Evolutionary conservation across 305 asterid species (phyloP), one percentile per base, ranked within the genome.

Genomic region (Rubia balearica): DNA sequence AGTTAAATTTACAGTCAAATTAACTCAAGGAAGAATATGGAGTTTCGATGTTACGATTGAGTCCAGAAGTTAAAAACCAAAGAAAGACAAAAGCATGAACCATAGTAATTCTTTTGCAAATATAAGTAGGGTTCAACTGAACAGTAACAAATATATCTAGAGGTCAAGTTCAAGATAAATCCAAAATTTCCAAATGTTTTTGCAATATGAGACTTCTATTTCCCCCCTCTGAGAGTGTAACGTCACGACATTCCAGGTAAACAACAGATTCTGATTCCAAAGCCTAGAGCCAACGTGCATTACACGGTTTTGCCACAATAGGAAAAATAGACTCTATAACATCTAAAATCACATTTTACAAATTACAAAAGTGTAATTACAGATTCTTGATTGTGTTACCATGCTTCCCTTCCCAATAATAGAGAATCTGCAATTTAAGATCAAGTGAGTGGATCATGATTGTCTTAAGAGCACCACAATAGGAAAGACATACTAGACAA

Each of bases 1-100:
- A 76, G 69, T 68, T 70, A 72, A 77, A 77, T 38, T 72, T 63
- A 78, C 61, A 51, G 76, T 55, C 10, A 17, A 4, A 60, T 60
- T 72, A 76, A 73, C 60, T 78, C 45, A 70, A 65, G 74, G 70
- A 61, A 73, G 33, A 64, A 61, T 41, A 41, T 19, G 61, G 53
- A 65, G 6, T 45, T 41, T 40, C 11, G 22, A 74, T 19, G 6
- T 61, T 68, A n/a, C 11, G 69, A 16, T 17, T n/a, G 33, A 41
- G 19, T 17, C 17, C 14, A 60, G 69, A 56, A 0, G 27, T 21
- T n/a, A 9, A 21, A 19, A 74, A n/a, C 33, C 38, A 10, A 59
- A 59, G 36, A 59, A 57, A 57, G 33, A 21, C 4, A 19, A 46
- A 19, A 2, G 4, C 22, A 73, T 60, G 45, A 48, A 74, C 53